Base-by-base conservation (phyloP, 176 grass and related monocot genomes). In the Oropetium thomaeum region DNA sequence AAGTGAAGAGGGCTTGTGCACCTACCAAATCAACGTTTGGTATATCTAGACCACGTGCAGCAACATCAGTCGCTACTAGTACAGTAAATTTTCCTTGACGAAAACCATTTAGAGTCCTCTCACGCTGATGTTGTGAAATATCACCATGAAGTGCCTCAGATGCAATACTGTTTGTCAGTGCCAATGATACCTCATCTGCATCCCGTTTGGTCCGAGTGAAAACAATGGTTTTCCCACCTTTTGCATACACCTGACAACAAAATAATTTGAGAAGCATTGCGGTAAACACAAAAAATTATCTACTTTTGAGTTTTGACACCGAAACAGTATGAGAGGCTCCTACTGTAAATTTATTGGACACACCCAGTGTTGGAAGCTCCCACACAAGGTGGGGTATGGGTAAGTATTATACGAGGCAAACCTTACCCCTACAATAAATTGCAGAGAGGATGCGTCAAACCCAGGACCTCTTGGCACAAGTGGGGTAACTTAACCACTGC, bases 201-300 rank as follows among this genome's bases (percentile, higher is more conserved):
- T 99, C 96, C 41, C 89, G 80, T 80, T 99, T 99, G 0, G 89
- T 99, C 45, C 85, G 79, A 79, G 96, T 95, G 76, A 99, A 99
- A 81, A 99, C 92, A 64, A 99, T 99, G 43, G 96, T 92, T 84
- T 99, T 99, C 17, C 96, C 96, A 90, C 96, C 96, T 80, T 95
- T 99, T 81, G 96, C 96, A 86, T 99, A 87, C 62, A 88, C 96
- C 96, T 99, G 75, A 15, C 29, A 74, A 83, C 27, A 70, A 70
- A 63, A 52, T 9, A 79, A 40, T 71, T 57, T 62, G 28, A 75
- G 71, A 64, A 68, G 11, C 35, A 62, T 73, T 32, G 3, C 7
- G 22, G 8, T 52, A 52, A 52, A 22, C n/a, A 52, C 49, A 52
- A 37, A 3, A 37, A 22, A 8, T 51, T 52, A 52, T 52, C 49